Evolutionary conservation across 2,329 filamentous ascomycete species (phyloP), one percentile per base, ranked within the genome.

Genomic region (Neofusicoccum parvum): DNA sequence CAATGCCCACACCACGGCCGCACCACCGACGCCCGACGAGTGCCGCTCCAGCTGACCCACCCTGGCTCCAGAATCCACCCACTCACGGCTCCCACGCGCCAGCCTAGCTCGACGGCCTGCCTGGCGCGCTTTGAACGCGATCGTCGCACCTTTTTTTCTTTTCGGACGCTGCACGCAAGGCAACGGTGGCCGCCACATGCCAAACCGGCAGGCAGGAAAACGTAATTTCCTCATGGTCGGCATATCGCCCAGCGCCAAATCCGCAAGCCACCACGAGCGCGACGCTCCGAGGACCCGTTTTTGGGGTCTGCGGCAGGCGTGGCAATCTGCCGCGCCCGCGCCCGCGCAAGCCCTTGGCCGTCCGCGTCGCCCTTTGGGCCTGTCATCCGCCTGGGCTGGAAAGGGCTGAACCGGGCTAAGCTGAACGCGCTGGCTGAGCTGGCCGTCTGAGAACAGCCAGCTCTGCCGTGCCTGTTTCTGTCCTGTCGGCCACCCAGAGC

Each of bases 11-110:
- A 41, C 23, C 37, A 41, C 54, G 15, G 23, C 54, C 54, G 34
- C 54, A 34, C 54, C 54, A 59, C 39, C 54, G 32, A 37, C 56
- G 56, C 56, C 56, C 54, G 27, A 59, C 41, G 23, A 37, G 11
- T 48, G 54, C 54, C 56, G 56, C n/a, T 37, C 37, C 56, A 60
- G 56, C 56, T 60, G 56, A 60, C 56, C 56, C 56, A 60, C 56
- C 56, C 43, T 11, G 56, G 32, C 11, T 43, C 34, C 41, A 37
- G 15, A 43, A 23, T 27, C 56, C 56, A 48, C 17, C 56, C 56
- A 60, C 56, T 60, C 56, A 49, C 43, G 50, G 34, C 50, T 53
- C 50, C 11, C 50, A 17, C 34, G n/a, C 10, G 50, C 50, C 27
- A 20, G 27, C 27, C 54, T 60, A 60, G 43, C 56, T 48, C n/a